These are phyloP conservation scores for Lotus japonicus DNA, from an alignment of 306 rosid species.

Conservation along the genomic window DNA sequence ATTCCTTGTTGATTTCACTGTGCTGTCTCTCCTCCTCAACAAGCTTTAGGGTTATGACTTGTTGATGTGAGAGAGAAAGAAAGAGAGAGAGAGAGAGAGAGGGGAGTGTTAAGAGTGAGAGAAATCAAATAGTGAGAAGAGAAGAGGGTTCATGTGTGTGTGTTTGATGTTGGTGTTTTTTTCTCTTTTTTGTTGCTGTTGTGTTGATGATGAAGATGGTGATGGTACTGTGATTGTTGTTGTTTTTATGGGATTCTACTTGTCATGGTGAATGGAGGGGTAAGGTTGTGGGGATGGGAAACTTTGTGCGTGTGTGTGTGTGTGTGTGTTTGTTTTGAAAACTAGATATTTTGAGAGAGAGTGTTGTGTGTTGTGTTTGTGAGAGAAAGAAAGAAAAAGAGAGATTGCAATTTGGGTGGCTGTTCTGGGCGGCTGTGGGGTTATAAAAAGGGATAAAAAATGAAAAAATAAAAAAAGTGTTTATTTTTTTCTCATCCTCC, in stretches of 20 bases:
- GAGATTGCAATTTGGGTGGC: constrained; percentile 62
- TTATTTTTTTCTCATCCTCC: background rate
- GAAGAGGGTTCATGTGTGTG: background rate
- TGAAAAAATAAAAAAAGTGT: too few species aligned
- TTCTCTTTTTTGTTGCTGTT: too few species aligned
- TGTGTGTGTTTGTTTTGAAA: background rate
- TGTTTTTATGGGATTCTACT: constrained; percentile 51
- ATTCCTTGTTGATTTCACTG: too few species aligned
- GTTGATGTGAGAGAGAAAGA: background rate
- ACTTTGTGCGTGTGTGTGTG: background rate
- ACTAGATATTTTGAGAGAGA: constrained; percentile 39
- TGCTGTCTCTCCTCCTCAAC: constrained; percentile 9
- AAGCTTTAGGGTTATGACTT: constrained; percentile 28
- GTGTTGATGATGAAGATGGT: background rate
- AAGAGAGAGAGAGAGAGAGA: too few species aligned
- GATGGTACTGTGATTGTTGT: constrained; percentile 29
- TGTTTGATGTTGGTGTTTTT: background rate
- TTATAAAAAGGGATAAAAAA: constrained; percentile 33
- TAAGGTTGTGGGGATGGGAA: too few species aligned
- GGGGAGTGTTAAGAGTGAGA: too few species aligned
- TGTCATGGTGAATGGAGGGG: too few species aligned
- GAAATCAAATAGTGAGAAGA: constrained; percentile 24
- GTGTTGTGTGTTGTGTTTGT: background rate
- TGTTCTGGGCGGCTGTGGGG: constrained; percentile 81
- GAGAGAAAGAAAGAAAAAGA: constrained; percentile 12